Evolutionary conservation across 1,284 basidiomycete species (phyloP).

Genomic region (Sporisorium graminicola): DNA sequence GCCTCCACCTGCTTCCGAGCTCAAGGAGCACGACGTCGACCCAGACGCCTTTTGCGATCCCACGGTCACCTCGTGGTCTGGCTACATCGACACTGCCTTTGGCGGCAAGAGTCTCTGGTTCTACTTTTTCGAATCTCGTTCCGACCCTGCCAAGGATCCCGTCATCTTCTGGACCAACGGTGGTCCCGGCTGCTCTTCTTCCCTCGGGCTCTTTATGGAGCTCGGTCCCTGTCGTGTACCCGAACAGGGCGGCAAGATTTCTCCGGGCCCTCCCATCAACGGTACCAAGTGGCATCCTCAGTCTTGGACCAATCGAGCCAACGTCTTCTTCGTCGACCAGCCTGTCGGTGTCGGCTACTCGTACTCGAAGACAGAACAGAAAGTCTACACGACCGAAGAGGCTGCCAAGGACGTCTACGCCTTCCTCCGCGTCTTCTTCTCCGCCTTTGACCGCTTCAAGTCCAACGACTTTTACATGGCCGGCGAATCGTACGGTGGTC

Average conservation of each 20-base stretch:
- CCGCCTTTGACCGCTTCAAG: conserved; percentile 65
- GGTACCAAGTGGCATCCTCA: conserved; percentile 77
- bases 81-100: conserved; percentile 74
- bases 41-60: conserved; percentile 64
- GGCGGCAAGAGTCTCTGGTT: conserved; percentile 82
- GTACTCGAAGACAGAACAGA: conserved; percentile 78
- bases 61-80: conserved; percentile 62
- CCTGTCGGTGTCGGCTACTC: conserved; percentile 80
- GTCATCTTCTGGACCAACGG: conserved; percentile 70
- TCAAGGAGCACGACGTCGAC: conserved; percentile 45
- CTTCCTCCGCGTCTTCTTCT: conserved; percentile 70
- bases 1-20: conserved; percentile 26
- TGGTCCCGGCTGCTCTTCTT: conserved; percentile 69
- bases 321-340: conserved; percentile 80
- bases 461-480: conserved; percentile 62
- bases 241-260: conserved; percentile 23
- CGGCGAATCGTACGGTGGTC: conserved; percentile 73
- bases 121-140: conserved; percentile 85
- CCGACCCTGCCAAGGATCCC: conserved; percentile 77
- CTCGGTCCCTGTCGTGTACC: conserved; percentile 73
- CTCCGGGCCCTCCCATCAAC: conserved; percentile 70
- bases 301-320: conserved; percentile 77
- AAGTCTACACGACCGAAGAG: conserved; percentile 65
- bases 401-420: conserved; percentile 69
- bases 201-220: conserved; percentile 77